Conservation (phyloP, 805 yeast species). For the Lipomyces lipofer region DNA sequence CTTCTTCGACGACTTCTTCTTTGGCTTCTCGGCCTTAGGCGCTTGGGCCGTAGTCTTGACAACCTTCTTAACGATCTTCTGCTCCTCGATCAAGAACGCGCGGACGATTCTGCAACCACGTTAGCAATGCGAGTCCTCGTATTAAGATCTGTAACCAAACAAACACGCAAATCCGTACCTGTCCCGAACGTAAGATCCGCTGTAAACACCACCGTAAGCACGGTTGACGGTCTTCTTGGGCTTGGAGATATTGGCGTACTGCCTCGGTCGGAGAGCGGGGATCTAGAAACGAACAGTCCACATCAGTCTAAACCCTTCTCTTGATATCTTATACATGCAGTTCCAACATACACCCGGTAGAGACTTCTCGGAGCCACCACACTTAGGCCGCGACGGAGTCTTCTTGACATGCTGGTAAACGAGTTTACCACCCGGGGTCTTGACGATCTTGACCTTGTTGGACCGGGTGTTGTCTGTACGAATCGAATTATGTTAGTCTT, state of each 20-base stretch:
- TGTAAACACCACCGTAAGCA: constrained; percentile 99
- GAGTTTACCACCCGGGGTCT: constrained; percentile 99
- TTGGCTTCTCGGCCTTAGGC: constrained; percentile 55
- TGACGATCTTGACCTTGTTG: constrained; percentile 98
- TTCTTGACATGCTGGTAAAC: constrained; percentile 97
- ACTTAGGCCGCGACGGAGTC: constrained; percentile 53
- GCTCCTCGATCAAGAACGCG: constrained; percentile 99
- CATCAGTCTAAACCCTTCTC: neutral
- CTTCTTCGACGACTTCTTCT: constrained; percentile 34
- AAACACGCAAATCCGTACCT: constrained; percentile 9
- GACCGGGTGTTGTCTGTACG: constrained; percentile 96
- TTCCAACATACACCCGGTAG: constrained; percentile 60
- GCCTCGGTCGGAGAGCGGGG: constrained; percentile 96
- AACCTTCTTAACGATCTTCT: constrained; percentile 99
- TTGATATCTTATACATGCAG: neutral
- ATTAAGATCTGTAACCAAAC: neutral
- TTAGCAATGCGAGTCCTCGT: neutral
- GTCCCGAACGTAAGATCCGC: constrained; percentile 97
- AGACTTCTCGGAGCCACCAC: constrained; percentile 68
- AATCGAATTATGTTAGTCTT: no score
- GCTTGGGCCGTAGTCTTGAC: constrained; percentile 95
- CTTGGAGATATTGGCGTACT: constrained; percentile 92
- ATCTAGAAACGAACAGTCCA: constrained; percentile 37
- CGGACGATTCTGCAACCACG: constrained; percentile 76
- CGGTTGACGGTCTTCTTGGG: constrained; percentile 98